phyloP scores from a whole-genome alignment of 345 rosid genomes.

The Aethionema arabicum region DNA sequence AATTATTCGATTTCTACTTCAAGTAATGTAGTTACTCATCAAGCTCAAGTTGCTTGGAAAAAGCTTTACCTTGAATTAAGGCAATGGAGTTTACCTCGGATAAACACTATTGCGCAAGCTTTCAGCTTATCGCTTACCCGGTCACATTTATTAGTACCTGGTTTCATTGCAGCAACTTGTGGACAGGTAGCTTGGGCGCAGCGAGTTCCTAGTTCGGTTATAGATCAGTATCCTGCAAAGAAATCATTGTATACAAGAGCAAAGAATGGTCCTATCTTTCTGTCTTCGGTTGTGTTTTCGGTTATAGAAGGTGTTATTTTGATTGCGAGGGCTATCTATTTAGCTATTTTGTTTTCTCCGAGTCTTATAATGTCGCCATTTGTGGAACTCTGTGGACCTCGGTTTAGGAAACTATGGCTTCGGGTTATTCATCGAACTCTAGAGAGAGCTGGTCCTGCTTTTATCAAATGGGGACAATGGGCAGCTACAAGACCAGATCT shows the following conservation, averaged over 20 bases:
- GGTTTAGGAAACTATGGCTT: conserved; percentile 76
- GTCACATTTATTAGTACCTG: conserved; percentile 59
- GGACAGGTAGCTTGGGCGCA: conserved; percentile 56
- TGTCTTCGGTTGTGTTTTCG: conserved; percentile 51
- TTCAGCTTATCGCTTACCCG: conserved; percentile 77
- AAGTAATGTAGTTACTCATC: conserved; percentile 44
- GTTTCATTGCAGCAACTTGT: conserved; percentile 54
- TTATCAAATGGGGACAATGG: conserved; percentile 99
- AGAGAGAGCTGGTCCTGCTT: conserved; percentile 94
- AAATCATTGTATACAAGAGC: conserved; percentile 67
- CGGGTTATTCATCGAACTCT: conserved; percentile 66
- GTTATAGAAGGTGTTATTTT: conserved; percentile 61
- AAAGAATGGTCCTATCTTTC: conserved; percentile 65
- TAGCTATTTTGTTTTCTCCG: conserved; percentile 72
- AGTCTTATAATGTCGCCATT: conserved; percentile 74
- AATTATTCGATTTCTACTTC: conserved; percentile 33
- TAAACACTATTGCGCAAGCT: conserved; percentile 78
- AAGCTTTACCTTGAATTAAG: conserved; percentile 47
- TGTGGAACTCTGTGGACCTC: conserved; percentile 61
- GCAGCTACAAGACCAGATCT: conserved; percentile 99
- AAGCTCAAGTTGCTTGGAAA: conserved; percentile 65
- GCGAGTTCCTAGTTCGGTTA: conserved; percentile 41
- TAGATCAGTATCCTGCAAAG: conserved; percentile 50
- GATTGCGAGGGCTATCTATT: conserved; percentile 68
- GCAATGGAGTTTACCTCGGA: conserved; percentile 40